These are phyloP conservation scores for Fusarium devonianum DNA, from an alignment of 2,329 filamentous ascomycete species.

Conservation along the genomic window DNA sequence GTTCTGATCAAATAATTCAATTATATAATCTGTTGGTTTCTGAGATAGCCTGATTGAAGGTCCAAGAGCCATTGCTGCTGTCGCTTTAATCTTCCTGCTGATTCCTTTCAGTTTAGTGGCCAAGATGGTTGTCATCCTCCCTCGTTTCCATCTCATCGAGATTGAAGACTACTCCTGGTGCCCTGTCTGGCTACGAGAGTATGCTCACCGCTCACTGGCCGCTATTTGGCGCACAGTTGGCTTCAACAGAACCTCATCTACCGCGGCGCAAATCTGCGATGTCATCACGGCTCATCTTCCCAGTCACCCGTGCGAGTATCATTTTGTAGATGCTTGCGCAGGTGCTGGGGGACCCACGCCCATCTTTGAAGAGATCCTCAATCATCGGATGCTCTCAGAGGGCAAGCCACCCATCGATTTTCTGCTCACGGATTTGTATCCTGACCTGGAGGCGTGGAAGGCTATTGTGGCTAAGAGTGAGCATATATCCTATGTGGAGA, in stretches of 20 bases:
- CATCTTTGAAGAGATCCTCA: conserved; percentile 34
- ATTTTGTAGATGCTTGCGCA: conserved; percentile 33
- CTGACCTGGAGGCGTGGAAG: conserved; percentile 33
- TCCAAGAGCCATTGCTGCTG: too few relatives aligned
- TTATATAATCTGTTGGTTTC: too few relatives aligned
- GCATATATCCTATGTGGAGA: conserved; percentile 31
- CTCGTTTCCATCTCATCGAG: conserved; percentile 36
- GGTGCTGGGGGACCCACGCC: conserved; percentile 32
- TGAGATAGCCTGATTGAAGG: too few relatives aligned
- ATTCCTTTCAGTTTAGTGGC: background rate
- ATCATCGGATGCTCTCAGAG: conserved; percentile 23
- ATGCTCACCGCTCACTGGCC: conserved; percentile 32
- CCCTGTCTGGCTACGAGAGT: conserved; percentile 35
- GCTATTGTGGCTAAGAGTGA: conserved; percentile 30
- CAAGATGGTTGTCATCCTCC: conserved; percentile 29
- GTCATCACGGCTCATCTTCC: conserved; percentile 29
- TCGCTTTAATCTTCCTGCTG: background rate
- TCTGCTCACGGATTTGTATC: conserved; percentile 32
- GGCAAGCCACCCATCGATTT: conserved; percentile 30
- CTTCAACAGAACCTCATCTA: conserved; percentile 28
- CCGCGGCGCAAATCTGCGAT: conserved; percentile 32
- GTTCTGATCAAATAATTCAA: too few relatives aligned
- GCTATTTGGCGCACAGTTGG: conserved; percentile 33
- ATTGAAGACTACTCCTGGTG: conserved; percentile 37
- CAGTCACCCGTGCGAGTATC: conserved; percentile 30